phyloP scores from a whole-genome alignment of 2,329 filamentous ascomycete genomes.

The Geosmithia morbida region DNA sequence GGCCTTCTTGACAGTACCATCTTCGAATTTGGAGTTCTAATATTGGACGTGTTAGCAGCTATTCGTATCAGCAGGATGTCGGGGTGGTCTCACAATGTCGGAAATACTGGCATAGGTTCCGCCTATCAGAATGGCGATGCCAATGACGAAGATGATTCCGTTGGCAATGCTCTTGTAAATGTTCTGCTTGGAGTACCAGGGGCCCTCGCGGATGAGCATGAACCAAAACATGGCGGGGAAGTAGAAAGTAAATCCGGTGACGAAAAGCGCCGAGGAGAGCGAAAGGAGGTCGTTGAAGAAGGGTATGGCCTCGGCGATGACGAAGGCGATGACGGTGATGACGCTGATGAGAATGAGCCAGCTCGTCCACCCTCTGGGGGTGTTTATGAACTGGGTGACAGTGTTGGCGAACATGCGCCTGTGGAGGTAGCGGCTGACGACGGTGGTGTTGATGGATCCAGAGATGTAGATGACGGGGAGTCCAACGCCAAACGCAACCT shows the following conservation, averaged over 20 bases:
- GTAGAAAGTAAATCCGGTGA: slow-evolving; percentile 29
- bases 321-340: slow-evolving; percentile 50
- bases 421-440: slow-evolving; percentile 29
- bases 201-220: slow-evolving; percentile 19
- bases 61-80: neutral
- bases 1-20: neutral
- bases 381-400: slow-evolving; percentile 31
- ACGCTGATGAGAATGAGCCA: slow-evolving; percentile 45
- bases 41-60: neutral
- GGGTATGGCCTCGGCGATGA: slow-evolving; percentile 60
- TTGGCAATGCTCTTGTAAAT: slow-evolving; percentile 11
- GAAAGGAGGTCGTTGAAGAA: slow-evolving; percentile 56
- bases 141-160: slow-evolving; percentile 12
- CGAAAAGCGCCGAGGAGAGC: slow-evolving; percentile 33
- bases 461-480: slow-evolving; percentile 62
- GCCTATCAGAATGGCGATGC: slow-evolving; percentile 15
- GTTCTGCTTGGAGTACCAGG: slow-evolving; percentile 15
- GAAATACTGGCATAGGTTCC: slow-evolving; percentile 17
- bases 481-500: slow-evolving; percentile 56
- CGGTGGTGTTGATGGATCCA: slow-evolving; percentile 51
- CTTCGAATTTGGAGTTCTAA: neutral
- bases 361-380: slow-evolving; percentile 27
- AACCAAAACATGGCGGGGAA: slow-evolving; percentile 27
- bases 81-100: slow-evolving; percentile 12
- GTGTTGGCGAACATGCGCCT: slow-evolving; percentile 27